Percentiles rank a stretch among this genome's conserved stretches.
Conservation (phyloP, 352 stramenopile species). For the Discostella stelligera region DNA sequence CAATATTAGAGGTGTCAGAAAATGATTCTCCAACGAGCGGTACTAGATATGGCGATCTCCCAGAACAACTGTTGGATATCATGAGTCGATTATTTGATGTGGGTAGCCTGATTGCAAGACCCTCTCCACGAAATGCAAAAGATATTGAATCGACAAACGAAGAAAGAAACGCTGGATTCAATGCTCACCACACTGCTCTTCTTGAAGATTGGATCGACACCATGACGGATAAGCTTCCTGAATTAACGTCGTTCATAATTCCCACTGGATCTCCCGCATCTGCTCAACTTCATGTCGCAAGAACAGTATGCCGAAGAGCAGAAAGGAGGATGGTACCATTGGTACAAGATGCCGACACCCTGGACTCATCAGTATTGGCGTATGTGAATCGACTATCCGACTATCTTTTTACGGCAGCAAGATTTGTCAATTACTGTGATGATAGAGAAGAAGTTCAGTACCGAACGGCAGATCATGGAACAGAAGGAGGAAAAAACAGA, state of each 20-base stretch:
- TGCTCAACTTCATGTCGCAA: slow-evolving; percentile 66
- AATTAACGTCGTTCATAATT: slow-evolving; percentile 78
- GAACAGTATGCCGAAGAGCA: slow-evolving; percentile 76
- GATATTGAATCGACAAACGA: slow-evolving; percentile 15
- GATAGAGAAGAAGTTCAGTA: slow-evolving; percentile 68
- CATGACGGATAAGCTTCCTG: slow-evolving; percentile 76
- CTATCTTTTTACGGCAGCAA: slow-evolving; percentile 77
- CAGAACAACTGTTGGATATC: slow-evolving; percentile 65
- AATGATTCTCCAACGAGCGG: slow-evolving; percentile 11
- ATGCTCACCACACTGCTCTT: slow-evolving; percentile 53
- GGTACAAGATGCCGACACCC: slow-evolving; percentile 50
- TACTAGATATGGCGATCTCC: slow-evolving; percentile 55
- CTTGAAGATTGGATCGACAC: slow-evolving; percentile 79
- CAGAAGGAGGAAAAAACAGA: not conserved
- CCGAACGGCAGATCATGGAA: slow-evolving; percentile 25
- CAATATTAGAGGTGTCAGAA: not conserved
- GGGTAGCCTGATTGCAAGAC: slow-evolving; percentile 73
- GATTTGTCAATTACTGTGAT: slow-evolving; percentile 71
- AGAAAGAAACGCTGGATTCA: slow-evolving; percentile 43
- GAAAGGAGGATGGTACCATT: slow-evolving; percentile 61
- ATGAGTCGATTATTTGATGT: slow-evolving; percentile 81
- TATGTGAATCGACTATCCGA: slow-evolving; percentile 81
- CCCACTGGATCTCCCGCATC: slow-evolving; percentile 60
- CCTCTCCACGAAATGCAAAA: slow-evolving; percentile 15
- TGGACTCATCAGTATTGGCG: slow-evolving; percentile 60